Evolutionary conservation across 1,284 basidiomycete genomes (phyloP).

Genomic region (Takashimella tepidaria): DNA sequence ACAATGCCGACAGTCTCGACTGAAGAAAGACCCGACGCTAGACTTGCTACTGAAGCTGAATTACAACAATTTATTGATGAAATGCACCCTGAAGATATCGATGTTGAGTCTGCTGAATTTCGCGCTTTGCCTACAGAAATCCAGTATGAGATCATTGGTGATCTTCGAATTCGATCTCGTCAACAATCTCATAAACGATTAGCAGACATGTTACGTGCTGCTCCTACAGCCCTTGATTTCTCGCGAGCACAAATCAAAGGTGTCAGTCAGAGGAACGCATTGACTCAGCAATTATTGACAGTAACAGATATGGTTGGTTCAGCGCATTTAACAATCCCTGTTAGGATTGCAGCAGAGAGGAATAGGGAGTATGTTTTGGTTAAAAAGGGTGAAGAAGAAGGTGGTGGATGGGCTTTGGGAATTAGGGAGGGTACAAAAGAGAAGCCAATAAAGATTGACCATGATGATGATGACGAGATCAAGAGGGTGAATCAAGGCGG

Average conservation of each 20-base stretch:
- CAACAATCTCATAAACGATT: conserved; percentile 89
- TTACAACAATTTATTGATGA: conserved; percentile 84
- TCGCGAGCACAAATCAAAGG: conserved; percentile 90
- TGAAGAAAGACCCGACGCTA: conserved; percentile 67
- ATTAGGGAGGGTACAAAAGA: conserved; percentile 69
- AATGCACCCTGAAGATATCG: conserved; percentile 87
- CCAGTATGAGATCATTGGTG: conserved; percentile 97
- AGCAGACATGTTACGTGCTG: conserved; percentile 78
- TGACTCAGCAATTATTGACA: conserved; percentile 90
- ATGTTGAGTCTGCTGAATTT: conserved; percentile 82
- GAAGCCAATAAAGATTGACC: conserved; percentile 74
- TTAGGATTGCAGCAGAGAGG: conserved; percentile 87
- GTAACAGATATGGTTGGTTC: conserved; percentile 92
- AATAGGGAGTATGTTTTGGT: conserved; percentile 91
- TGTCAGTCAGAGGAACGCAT: conserved; percentile 77
- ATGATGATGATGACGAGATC: conserved; percentile 28
- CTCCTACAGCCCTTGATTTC: conserved; percentile 87
- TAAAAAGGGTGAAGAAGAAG: conserved; percentile 71
- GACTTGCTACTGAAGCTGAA: conserved; percentile 90
- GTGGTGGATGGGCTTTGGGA: conserved; percentile 90
- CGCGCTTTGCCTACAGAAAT: conserved; percentile 88
- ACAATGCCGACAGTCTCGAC: conserved; percentile 51
- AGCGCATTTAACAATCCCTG: conserved; percentile 76
- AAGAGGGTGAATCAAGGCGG: conserved; percentile 9
- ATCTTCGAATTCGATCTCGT: conserved; percentile 84